Conservation (phyloP, 352 stramenopile genomes). For the Thraustochytrium sp. region DNA sequence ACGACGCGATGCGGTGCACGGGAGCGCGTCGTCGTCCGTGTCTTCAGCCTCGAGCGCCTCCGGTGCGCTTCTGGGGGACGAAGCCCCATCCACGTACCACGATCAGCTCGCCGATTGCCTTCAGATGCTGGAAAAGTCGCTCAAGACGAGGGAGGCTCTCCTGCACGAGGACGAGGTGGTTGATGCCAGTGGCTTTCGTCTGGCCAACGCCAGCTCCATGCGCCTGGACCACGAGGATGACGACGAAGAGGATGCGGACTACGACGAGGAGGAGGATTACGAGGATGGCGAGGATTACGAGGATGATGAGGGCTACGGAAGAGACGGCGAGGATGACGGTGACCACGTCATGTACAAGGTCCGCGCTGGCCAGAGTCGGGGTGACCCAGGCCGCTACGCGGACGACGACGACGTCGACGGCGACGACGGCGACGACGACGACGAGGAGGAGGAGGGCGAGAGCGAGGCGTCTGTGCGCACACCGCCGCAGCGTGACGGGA, state of each 20-base stretch:
- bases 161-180: background rate
- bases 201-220: background rate
- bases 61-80: background rate
- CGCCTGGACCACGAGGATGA: background rate
- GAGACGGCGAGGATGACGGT: background rate
- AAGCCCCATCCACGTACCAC: conserved; percentile 20
- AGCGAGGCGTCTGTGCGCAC: background rate
- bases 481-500: background rate
- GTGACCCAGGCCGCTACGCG: background rate
- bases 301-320: background rate
- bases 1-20: background rate
- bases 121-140: conserved; percentile 5
- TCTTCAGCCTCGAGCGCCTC: background rate
- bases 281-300: background rate
- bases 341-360: background rate
- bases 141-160: background rate
- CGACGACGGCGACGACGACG: background rate
- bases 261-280: background rate
- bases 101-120: background rate
- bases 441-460: background rate
- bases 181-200: background rate
- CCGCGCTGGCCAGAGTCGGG: too few relatives aligned
- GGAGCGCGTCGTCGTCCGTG: background rate
- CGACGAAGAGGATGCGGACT: background rate
- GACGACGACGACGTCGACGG: background rate